Evolutionary conservation across 495 filamentous ascomycete species (phyloP).

Genomic region (Aspergillus diversus): DNA sequence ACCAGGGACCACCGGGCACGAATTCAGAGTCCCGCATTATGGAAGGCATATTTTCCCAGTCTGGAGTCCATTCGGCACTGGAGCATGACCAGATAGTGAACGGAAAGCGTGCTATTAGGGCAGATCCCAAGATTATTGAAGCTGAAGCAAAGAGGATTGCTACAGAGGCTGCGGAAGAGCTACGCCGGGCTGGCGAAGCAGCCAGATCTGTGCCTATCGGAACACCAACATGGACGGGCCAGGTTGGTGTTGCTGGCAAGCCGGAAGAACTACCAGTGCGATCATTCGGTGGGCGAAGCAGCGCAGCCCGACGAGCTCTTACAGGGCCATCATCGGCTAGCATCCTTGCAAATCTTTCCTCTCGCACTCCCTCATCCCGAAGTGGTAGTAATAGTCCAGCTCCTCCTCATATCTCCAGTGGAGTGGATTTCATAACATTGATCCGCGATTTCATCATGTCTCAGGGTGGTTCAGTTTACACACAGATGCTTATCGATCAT

Average conservation of each 20-base stretch:
- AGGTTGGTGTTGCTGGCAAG: constrained; percentile 72
- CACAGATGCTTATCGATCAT: constrained; percentile 78
- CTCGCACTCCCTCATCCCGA: constrained; percentile 33
- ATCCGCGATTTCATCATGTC: constrained; percentile 73
- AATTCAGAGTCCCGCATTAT: constrained; percentile 69
- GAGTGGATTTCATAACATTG: constrained; percentile 67
- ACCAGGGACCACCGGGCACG: constrained; percentile 42
- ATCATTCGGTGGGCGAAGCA: constrained; percentile 31
- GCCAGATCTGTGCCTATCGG: constrained; percentile 76
- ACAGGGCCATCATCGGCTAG: constrained; percentile 57
- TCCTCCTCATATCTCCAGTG: constrained; percentile 33
- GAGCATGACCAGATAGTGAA: constrained; percentile 89
- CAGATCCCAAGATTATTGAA: constrained; percentile 74
- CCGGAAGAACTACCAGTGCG: constrained; percentile 37
- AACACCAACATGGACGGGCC: constrained; percentile 92
- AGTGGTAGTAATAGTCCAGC: constrained; percentile 36
- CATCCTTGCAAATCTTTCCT: constrained; percentile 62
- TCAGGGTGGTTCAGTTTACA: constrained; percentile 72
- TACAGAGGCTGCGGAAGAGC: constrained; percentile 71
- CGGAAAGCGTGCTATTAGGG: constrained; percentile 62
- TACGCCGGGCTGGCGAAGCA: constrained; percentile 71
- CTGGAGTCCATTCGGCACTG: constrained; percentile 80
- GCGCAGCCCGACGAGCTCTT: constrained; percentile 39
- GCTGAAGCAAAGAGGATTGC: constrained; percentile 80
- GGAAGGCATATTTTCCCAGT: constrained; percentile 81